Conservation (phyloP, 2,329 filamentous ascomycete species). For the Monosporascus cannonballus region DNA sequence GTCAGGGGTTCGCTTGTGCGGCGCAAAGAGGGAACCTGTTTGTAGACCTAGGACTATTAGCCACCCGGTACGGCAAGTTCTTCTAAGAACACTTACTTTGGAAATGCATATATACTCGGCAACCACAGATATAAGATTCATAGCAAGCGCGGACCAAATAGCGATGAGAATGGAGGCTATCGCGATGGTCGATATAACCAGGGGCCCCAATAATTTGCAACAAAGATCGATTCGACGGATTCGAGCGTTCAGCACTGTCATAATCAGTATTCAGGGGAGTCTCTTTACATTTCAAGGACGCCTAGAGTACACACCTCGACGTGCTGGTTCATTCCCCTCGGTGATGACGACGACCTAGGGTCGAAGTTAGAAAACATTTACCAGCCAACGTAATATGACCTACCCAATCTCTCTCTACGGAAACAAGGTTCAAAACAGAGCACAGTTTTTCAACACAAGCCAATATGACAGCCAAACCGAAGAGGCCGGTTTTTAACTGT, state of each 20-base stretch:
- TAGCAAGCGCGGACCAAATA: conserved; percentile 38
- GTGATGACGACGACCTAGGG: conserved; percentile 41
- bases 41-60: conserved; percentile 16
- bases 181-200: conserved; percentile 44
- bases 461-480: conserved; percentile 38
- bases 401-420: conserved; percentile 68
- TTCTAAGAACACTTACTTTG: conserved; percentile 22
- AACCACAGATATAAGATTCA: conserved; percentile 39
- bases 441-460: conserved; percentile 65
- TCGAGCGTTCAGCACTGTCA: conserved; percentile 40
- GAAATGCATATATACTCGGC: conserved; percentile 46
- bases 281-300: not conserved
- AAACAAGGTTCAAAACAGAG: conserved; percentile 58
- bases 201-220: conserved; percentile 50
- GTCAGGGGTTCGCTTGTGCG: not conserved
- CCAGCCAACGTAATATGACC: conserved; percentile 4
- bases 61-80: conserved; percentile 2
- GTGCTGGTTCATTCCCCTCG: conserved; percentile 27
- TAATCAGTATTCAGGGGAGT: not conserved
- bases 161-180: conserved; percentile 38
- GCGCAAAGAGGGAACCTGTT: conserved; percentile 12
- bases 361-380: conserved; percentile 7
- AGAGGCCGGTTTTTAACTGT: conserved; percentile 21
- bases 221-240: conserved; percentile 54
- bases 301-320: conserved; percentile 10